These are phyloP conservation scores for Hericium erinaceus DNA, from an alignment of 768 basidiomycete genomes.

Conservation along the genomic window DNA sequence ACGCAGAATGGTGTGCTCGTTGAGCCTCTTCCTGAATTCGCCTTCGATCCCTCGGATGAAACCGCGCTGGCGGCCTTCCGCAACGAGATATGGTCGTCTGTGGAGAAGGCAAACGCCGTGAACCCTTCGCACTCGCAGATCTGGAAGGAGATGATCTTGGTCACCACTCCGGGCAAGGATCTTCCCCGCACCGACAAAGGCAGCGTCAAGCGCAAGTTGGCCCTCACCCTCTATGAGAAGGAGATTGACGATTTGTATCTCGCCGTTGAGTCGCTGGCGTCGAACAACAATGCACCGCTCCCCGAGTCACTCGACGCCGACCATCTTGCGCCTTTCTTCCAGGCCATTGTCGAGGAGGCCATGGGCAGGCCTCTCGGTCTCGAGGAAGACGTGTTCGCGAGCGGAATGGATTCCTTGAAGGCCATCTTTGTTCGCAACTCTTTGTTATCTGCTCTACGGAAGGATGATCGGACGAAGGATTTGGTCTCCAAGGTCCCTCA, in stretches of 20 bases:
- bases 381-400: slow-evolving; percentile 2
- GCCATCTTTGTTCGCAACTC: slow-evolving; percentile 6
- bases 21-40: not conserved
- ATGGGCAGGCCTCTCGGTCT: slow-evolving; percentile 1
- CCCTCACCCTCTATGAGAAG: slow-evolving; percentile 4
- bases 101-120: slow-evolving; percentile 14
- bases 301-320: not conserved
- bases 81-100: not conserved
- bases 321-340: slow-evolving; percentile 3
- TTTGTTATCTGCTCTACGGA: not conserved
- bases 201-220: slow-evolving; percentile 10
- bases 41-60: not conserved
- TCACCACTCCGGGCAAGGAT: slow-evolving; percentile 13
- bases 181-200: slow-evolving; percentile 15
- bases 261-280: slow-evolving; percentile 1
- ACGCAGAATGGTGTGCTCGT: slow-evolving; percentile 7
- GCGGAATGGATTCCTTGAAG: slow-evolving; percentile 4
- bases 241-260: slow-evolving; percentile 12
- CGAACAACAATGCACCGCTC: not conserved
- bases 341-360: slow-evolving; percentile 3
- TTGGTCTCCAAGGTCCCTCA: slow-evolving; percentile 2
- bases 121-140: slow-evolving; percentile 16
- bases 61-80: not conserved
- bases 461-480: not conserved
- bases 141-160: slow-evolving; percentile 20